Conservation (phyloP, 805 yeast genomes). For the Cyberlindnera xylosilytica region DNA sequence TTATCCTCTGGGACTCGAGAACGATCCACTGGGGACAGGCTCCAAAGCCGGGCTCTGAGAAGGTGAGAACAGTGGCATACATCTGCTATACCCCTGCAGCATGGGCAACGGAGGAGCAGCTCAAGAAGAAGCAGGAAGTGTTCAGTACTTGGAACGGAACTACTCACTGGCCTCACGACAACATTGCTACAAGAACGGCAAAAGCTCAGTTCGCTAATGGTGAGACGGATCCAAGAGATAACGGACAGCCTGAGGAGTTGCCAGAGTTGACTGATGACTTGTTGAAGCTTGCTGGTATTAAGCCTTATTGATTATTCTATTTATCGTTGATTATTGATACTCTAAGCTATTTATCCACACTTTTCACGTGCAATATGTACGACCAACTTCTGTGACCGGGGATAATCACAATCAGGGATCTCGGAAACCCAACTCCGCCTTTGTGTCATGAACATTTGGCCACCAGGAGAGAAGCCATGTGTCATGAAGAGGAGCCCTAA, state of each 20-base stretch:
- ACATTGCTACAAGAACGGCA: slow-evolving; percentile 18
- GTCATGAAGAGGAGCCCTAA: no score
- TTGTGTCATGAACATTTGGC: no score
- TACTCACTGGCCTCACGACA: slow-evolving; percentile 34
- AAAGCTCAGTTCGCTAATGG: slow-evolving; percentile 21
- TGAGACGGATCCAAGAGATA: slow-evolving; percentile 25
- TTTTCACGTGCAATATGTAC: no score
- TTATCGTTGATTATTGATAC: no score
- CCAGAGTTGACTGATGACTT: slow-evolving; percentile 29
- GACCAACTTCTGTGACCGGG: no score
- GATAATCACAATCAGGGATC: no score
- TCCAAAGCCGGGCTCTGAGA: slow-evolving; percentile 26
- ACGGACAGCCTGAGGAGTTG: slow-evolving; percentile 23
- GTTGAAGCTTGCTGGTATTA: slow-evolving; percentile 30
- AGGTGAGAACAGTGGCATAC: slow-evolving; percentile 30
- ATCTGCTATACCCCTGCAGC: slow-evolving; percentile 32
- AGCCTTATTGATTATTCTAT: slow-evolving; percentile 3
- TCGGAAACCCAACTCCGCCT: no score
- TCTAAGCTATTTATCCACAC: no score
- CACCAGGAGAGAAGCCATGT: no score
- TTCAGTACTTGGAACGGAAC: slow-evolving; percentile 29
- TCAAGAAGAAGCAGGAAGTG: slow-evolving; percentile 21
- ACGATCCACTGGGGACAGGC: slow-evolving; percentile 30
- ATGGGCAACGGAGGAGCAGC: slow-evolving; percentile 30
- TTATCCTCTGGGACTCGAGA: slow-evolving; percentile 36